A percentile compares a stretch with the other conserved stretches of the same genome.
phyloP scores from a whole-genome alignment of 306 rosid species.

The Prunus mira region DNA sequence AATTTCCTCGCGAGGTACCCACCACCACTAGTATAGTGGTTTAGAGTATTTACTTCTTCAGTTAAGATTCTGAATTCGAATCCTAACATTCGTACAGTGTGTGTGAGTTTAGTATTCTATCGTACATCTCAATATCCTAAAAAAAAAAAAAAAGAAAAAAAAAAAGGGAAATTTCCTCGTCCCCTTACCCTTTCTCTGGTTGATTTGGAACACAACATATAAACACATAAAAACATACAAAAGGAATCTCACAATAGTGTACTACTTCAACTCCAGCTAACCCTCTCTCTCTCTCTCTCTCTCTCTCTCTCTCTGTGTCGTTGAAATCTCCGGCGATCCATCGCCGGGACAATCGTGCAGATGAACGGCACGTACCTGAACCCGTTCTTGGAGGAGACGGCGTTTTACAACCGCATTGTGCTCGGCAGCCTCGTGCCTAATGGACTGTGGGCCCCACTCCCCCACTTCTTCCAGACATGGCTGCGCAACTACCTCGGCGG shows the following conservation, averaged over 20 bases:
- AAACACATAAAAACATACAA: neutral
- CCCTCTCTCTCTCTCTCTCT: neutral
- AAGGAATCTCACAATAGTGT: neutral
- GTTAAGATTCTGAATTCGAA: no score
- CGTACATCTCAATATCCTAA: no score
- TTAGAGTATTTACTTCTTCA: no score
- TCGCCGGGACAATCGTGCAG: neutral
- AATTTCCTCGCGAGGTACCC: neutral
- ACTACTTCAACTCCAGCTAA: neutral
- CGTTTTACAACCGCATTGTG: slow-evolving; percentile 66
- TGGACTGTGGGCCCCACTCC: slow-evolving; percentile 50
- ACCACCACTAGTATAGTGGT: no score
- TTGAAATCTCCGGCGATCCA: neutral
- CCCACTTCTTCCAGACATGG: slow-evolving; percentile 75
- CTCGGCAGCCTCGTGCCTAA: slow-evolving; percentile 51
- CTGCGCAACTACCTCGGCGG: slow-evolving; percentile 85
- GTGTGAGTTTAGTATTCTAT: no score
- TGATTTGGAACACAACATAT: neutral
- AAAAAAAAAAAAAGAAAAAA: no score
- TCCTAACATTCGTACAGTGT: no score
- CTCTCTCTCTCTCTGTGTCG: neutral
- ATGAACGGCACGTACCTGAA: slow-evolving; percentile 17
- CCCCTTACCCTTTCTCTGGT: neutral
- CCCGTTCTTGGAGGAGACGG: slow-evolving; percentile 59
- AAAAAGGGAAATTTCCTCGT: neutral